Evolutionary conservation across 1,284 basidiomycete species (phyloP).

Genomic region (Leccinum subspadiceum): DNA sequence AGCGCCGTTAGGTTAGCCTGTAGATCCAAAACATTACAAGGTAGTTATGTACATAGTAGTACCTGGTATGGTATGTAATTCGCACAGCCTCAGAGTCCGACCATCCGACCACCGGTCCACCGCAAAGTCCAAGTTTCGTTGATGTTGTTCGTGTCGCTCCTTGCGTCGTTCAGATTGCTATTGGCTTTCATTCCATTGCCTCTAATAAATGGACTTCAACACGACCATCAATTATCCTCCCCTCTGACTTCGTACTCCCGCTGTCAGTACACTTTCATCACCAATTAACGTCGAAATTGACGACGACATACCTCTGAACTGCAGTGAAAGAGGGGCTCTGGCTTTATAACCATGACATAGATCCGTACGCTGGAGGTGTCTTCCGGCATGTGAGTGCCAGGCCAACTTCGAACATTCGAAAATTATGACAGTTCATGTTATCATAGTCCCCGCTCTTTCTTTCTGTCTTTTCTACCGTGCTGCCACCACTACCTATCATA

Average conservation of each 20-base stretch:
- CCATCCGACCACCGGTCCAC: too few species aligned
- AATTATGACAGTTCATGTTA: background rate
- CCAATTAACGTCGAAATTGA: background rate
- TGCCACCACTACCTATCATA: slow-evolving; percentile 58
- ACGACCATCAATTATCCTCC: slow-evolving; percentile 77
- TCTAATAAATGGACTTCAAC: slow-evolving; percentile 40
- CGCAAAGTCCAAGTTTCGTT: background rate
- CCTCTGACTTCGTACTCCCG: slow-evolving; percentile 75
- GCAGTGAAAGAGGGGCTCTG: slow-evolving; percentile 87
- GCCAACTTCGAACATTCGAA: slow-evolving; percentile 1
- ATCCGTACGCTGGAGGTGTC: slow-evolving; percentile 83
- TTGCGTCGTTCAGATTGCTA: slow-evolving; percentile 46
- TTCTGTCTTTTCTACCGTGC: slow-evolving; percentile 68
- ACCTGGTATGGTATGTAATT: slow-evolving; percentile 4
- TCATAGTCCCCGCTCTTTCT: slow-evolving; percentile 78
- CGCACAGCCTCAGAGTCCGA: background rate
- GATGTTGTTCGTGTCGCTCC: slow-evolving; percentile 32
- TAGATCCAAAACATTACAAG: too few species aligned
- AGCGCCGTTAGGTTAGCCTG: too few species aligned
- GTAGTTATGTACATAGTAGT: background rate
- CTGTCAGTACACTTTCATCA: slow-evolving; percentile 34
- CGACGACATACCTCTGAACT: background rate
- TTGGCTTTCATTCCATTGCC: slow-evolving; percentile 50
- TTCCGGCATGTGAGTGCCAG: slow-evolving; percentile 74
- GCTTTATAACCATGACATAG: slow-evolving; percentile 66